Evolutionary conservation across 2,329 filamentous ascomycete species (phyloP).

Genomic region (Monilinia fructicola): DNA sequence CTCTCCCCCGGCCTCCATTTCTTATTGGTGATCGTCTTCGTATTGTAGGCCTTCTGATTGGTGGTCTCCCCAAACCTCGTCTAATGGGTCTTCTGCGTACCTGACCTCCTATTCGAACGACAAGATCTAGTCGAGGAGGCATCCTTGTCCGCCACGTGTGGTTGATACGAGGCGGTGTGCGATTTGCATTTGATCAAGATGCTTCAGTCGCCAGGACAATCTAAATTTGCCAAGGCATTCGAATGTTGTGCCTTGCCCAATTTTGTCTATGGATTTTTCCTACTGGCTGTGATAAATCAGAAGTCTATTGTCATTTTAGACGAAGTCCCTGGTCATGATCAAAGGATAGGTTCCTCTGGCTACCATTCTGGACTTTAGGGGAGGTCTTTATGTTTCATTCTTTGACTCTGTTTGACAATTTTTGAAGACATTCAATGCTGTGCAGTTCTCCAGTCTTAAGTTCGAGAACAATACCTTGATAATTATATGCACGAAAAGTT

Average conservation of each 20-base stretch:
- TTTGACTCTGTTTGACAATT: neutral
- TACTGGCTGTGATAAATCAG: neutral
- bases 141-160: neutral
- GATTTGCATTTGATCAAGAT: neutral
- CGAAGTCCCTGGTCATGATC: neutral
- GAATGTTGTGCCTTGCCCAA: neutral
- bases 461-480: neutral
- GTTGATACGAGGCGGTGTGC: neutral
- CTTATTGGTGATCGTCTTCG: neutral
- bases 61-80: neutral
- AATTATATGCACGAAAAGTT: neutral
- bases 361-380: neutral
- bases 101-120: neutral
- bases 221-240: neutral
- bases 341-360: neutral
- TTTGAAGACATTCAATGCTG: neutral
- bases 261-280: neutral
- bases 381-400: neutral
- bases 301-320: neutral
- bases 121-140: conserved; percentile 11
- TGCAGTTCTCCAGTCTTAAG: neutral
- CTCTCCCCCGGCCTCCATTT: neutral
- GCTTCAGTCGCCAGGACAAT: neutral
- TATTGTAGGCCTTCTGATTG: conserved; percentile 2
- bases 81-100: conserved; percentile 5